These are phyloP conservation scores for Protea cynaroides DNA, from an alignment of 164 flowering plant genomes.

Conservation along the genomic window DNA sequence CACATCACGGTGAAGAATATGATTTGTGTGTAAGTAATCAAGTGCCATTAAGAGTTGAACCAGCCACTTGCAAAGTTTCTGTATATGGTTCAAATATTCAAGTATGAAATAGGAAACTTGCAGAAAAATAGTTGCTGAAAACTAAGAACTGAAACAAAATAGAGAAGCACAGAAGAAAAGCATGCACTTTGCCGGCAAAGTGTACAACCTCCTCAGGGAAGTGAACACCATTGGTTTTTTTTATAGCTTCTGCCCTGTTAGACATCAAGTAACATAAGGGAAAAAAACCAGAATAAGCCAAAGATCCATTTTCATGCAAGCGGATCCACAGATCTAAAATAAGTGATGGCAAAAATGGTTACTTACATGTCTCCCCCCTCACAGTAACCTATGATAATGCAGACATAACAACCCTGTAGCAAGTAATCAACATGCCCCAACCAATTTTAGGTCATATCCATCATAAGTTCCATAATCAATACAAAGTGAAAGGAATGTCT, in stretches of 20 bases:
- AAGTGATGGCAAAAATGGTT: conserved; percentile 5
- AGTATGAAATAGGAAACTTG: conserved; percentile 7
- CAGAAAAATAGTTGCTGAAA: neutral
- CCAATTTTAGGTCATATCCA: too few relatives aligned
- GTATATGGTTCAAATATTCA: conserved; percentile 16
- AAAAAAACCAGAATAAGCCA: neutral
- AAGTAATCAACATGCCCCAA: conserved; percentile 5
- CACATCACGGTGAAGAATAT: conserved; percentile 98
- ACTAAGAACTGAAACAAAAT: neutral
- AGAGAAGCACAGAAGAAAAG: neutral
- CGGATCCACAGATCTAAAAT: conserved; percentile 5
- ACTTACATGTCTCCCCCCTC: conserved; percentile 98
- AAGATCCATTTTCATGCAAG: conserved; percentile 4
- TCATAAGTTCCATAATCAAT: too few relatives aligned
- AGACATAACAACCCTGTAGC: conserved; percentile 90
- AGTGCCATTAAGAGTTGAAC: conserved; percentile 96
- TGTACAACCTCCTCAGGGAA: conserved; percentile 80
- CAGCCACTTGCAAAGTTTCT: conserved; percentile 97
- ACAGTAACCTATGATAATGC: conserved; percentile 91
- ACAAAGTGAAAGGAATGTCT: too few relatives aligned
- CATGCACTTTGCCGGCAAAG: neutral
- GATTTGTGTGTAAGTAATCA: conserved; percentile 85
- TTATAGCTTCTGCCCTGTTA: conserved; percentile 81
- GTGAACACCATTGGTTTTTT: conserved; percentile 60
- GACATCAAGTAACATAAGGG: conserved; percentile 7